These are phyloP conservation scores for Fusarium verticillioides DNA, from an alignment of 2,329 filamentous ascomycete genomes.

Conservation along the genomic window DNA sequence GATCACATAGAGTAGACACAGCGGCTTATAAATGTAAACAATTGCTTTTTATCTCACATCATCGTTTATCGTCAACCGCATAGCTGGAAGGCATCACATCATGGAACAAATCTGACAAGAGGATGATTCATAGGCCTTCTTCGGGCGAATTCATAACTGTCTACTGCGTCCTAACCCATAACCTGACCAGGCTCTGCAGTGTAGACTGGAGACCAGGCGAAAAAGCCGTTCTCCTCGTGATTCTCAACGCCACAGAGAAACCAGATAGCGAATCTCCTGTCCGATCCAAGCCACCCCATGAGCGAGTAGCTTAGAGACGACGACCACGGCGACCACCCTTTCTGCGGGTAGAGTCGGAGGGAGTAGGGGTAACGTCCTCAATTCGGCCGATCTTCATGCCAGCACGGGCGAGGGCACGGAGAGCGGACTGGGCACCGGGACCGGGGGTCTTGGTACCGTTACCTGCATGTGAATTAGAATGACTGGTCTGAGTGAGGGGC, in stretches of 20 bases:
- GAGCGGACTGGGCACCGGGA: conserved; percentile 98
- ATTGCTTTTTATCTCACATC: conserved; percentile 11
- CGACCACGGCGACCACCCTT: conserved; percentile 99
- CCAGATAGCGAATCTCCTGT: conserved; percentile 59
- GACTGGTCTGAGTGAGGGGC: not conserved
- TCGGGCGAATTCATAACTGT: conserved; percentile 58
- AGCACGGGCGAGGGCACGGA: conserved; percentile 97
- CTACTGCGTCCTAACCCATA: conserved; percentile 50
- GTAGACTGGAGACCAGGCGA: conserved; percentile 72
- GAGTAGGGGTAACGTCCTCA: conserved; percentile 99
- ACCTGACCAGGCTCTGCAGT: conserved; percentile 56
- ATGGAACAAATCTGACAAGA: conserved; percentile 45
- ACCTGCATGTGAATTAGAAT: conserved; percentile 60
- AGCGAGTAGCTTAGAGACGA: conserved; percentile 80
- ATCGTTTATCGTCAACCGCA: conserved; percentile 24
- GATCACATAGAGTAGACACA: conserved; percentile 13
- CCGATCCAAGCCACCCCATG: conserved; percentile 47
- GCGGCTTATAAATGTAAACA: not conserved
- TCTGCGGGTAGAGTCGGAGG: conserved; percentile 98
- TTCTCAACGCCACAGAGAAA: conserved; percentile 73
- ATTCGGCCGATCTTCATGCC: conserved; percentile 99
- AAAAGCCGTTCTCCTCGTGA: conserved; percentile 77
- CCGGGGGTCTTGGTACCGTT: conserved; percentile 99
- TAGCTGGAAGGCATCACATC: conserved; percentile 30
- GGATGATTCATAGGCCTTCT: conserved; percentile 56